Conservation (phyloP, 2,329 filamentous ascomycete genomes). For the Pestalotiopsis sp. region DNA sequence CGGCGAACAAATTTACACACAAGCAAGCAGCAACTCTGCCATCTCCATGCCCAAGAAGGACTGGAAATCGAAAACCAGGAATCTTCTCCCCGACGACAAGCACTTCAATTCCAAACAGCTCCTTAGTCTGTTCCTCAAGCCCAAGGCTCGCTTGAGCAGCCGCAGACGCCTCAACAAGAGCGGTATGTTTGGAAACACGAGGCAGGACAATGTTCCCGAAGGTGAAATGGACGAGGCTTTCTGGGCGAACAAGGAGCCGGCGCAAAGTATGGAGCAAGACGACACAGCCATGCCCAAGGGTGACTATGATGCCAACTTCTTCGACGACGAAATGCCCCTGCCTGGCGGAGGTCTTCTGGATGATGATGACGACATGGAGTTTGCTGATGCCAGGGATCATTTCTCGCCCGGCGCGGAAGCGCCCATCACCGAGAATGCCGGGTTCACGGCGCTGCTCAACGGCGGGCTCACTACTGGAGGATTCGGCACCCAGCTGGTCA, state of each 20-base stretch:
- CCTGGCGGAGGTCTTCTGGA: conserved; percentile 60
- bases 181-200: conserved; percentile 44
- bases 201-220: conserved; percentile 58
- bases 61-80: conserved; percentile 91
- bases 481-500: conserved; percentile 71
- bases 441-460: conserved; percentile 52
- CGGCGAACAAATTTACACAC: conserved; percentile 79
- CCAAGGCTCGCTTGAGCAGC: conserved; percentile 80
- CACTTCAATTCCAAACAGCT: conserved; percentile 96
- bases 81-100: conserved; percentile 95
- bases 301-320: conserved; percentile 97
- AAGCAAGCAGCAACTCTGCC: conserved; percentile 76
- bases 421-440: conserved; percentile 48
- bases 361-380: conserved; percentile 73
- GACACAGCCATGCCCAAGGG: conserved; percentile 65
- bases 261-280: conserved; percentile 45
- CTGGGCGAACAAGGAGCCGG: conserved; percentile 77
- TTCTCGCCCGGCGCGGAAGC: conserved; percentile 69
- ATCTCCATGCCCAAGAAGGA: conserved; percentile 92
- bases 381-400: conserved; percentile 80
- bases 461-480: conserved; percentile 52
- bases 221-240: conserved; percentile 94
- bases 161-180: conserved; percentile 54
- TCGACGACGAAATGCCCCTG: conserved; percentile 80
- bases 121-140: conserved; percentile 89